phyloP scores from a whole-genome alignment of 192 early-diverging fungal species.

The Polychytrium aggregatum region DNA sequence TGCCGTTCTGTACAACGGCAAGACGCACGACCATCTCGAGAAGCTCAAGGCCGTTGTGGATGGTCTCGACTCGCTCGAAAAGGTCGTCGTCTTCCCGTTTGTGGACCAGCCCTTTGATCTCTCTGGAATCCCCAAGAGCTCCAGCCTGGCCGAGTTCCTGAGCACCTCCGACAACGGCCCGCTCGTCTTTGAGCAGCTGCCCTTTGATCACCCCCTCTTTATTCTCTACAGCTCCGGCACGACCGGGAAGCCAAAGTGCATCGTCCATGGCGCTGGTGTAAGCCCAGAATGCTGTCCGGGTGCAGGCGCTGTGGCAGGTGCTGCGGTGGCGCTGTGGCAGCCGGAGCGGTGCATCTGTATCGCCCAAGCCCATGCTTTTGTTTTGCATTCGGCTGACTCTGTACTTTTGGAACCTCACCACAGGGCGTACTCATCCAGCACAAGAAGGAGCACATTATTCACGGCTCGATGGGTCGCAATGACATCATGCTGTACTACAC shows the following conservation, averaged over 20 bases:
- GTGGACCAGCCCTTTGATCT: slow-evolving; percentile 6
- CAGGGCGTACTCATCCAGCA: slow-evolving; percentile 80
- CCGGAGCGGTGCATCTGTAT: too few relatives aligned
- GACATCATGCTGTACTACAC: slow-evolving; percentile 77
- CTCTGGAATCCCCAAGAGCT: slow-evolving; percentile 2
- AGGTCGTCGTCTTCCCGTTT: slow-evolving; percentile 74
- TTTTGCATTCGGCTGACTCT: too few relatives aligned
- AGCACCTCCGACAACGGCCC: slow-evolving; percentile 15
- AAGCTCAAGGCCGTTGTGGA: slow-evolving; percentile 65
- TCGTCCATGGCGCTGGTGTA: slow-evolving; percentile 78
- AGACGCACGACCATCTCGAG: slow-evolving; percentile 60
- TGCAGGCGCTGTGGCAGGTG: slow-evolving; percentile 31
- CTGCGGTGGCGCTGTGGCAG: neutral
- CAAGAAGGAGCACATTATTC: slow-evolving; percentile 86
- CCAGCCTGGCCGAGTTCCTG: slow-evolving; percentile 39
- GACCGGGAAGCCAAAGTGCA: slow-evolving; percentile 91
- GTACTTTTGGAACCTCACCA: neutral
- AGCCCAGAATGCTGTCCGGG: too few relatives aligned
- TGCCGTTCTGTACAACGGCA: slow-evolving; percentile 87
- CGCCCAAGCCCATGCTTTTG: too few relatives aligned
- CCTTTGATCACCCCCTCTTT: slow-evolving; percentile 83
- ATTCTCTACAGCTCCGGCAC: slow-evolving; percentile 93
- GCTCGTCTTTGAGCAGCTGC: slow-evolving; percentile 70
- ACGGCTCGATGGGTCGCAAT: slow-evolving; percentile 58
- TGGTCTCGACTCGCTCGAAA: slow-evolving; percentile 53